Conservation (phyloP, 2,329 filamentous ascomycete species). For the Cladosporium cucumerinum region DNA sequence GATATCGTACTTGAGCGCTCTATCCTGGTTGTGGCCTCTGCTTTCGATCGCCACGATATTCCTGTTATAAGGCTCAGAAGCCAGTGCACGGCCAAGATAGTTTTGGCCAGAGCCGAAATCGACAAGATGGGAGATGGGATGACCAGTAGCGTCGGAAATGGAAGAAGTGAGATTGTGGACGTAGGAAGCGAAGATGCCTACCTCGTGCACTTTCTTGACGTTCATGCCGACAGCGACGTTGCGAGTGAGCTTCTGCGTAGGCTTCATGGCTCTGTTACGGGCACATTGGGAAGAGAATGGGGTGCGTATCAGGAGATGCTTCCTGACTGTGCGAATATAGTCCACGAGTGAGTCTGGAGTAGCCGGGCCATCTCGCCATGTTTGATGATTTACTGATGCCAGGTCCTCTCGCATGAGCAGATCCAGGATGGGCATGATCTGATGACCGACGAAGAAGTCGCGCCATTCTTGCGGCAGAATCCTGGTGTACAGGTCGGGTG, state of each 20-base stretch:
- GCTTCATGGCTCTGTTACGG: slow-evolving; percentile 31
- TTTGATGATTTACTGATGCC: slow-evolving; percentile 27
- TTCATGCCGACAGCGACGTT: slow-evolving; percentile 88
- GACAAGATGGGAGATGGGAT: slow-evolving; percentile 74
- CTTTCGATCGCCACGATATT: slow-evolving; percentile 90
- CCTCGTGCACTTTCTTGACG: slow-evolving; percentile 92
- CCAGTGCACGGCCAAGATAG: slow-evolving; percentile 84
- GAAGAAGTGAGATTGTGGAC: slow-evolving; percentile 64
- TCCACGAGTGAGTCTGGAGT: slow-evolving; percentile 60
- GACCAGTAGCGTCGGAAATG: slow-evolving; percentile 46
- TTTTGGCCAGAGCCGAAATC: slow-evolving; percentile 98
- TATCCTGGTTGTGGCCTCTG: slow-evolving; percentile 77
- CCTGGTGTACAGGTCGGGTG: slow-evolving; percentile 75
- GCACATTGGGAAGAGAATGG: slow-evolving; percentile 43
- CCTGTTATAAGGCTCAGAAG: slow-evolving; percentile 78
- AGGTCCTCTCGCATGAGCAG: slow-evolving; percentile 78
- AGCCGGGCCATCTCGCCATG: slow-evolving; percentile 43
- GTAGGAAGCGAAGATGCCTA: slow-evolving; percentile 83
- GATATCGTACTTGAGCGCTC: slow-evolving; percentile 81
- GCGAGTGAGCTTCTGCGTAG: slow-evolving; percentile 58
- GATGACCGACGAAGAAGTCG: slow-evolving; percentile 66
- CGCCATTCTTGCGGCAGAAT: slow-evolving; percentile 80
- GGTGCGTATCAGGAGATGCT: slow-evolving; percentile 58
- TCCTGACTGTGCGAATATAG: slow-evolving; percentile 69
- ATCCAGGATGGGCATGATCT: slow-evolving; percentile 74